These are phyloP conservation scores for Agaricus subrufescens DNA, from an alignment of 768 basidiomycete species.

Conservation along the genomic window DNA sequence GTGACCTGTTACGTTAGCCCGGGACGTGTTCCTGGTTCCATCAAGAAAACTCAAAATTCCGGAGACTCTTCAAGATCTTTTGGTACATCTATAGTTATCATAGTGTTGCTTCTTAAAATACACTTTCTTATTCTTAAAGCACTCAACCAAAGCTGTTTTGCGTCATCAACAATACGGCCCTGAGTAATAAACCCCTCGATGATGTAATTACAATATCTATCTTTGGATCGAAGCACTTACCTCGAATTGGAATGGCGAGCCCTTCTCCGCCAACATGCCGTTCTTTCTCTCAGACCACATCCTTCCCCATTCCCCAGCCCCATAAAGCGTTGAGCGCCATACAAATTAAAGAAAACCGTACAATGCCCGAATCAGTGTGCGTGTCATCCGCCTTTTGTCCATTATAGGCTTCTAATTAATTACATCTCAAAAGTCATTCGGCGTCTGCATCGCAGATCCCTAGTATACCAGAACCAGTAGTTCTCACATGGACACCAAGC, in stretches of 20 bases:
- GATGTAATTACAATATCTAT: not conserved
- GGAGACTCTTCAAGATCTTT: too few relatives aligned
- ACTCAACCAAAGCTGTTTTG: too few relatives aligned
- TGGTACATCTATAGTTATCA: too few relatives aligned
- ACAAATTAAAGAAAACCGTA: not conserved
- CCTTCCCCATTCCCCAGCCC: not conserved
- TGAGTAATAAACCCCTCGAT: too few relatives aligned
- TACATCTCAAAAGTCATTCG: not conserved
- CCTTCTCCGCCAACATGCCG: not conserved
- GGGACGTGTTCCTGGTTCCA: too few relatives aligned
- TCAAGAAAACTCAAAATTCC: too few relatives aligned
- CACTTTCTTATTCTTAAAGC: too few relatives aligned
- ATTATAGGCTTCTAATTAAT: not conserved
- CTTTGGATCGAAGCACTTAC: not conserved
- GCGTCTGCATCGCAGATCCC: constrained; percentile 5
- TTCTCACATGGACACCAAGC: constrained; percentile 5
- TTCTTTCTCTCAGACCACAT: not conserved
- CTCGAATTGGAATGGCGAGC: not conserved
- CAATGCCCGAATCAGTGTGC: not conserved
- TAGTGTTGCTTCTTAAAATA: too few relatives aligned
- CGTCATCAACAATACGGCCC: too few relatives aligned
- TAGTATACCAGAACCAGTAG: constrained; percentile 6
- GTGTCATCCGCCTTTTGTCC: not conserved
- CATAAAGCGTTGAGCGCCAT: not conserved
- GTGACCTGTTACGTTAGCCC: too few relatives aligned